Percentiles rank a stretch among this genome's conserved stretches.
Conservation (phyloP, 2,329 filamentous ascomycete species). For the Phialophora macrospora region DNA sequence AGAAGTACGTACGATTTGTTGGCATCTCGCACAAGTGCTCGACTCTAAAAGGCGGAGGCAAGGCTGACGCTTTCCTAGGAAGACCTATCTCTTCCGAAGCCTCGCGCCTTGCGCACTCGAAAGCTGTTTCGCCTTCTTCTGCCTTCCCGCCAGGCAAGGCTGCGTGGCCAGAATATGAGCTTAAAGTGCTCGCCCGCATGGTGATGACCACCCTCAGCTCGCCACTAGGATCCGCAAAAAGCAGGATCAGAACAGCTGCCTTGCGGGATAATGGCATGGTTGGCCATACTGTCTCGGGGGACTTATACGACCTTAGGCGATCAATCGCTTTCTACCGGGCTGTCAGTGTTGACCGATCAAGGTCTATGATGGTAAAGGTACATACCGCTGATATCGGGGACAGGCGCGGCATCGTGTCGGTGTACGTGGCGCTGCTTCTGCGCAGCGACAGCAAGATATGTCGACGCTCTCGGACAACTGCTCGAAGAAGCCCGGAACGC, state of each 20-base stretch:
- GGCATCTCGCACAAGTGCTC: slow-evolving; percentile 88
- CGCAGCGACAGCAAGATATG: slow-evolving; percentile 3
- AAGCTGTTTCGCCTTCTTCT: slow-evolving; percentile 58
- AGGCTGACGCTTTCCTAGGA: slow-evolving; percentile 62
- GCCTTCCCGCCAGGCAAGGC: slow-evolving; percentile 82
- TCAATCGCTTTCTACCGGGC: slow-evolving; percentile 56
- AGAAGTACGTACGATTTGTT: slow-evolving; percentile 58
- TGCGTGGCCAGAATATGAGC: slow-evolving; percentile 77
- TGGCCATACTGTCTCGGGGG: slow-evolving; percentile 63
- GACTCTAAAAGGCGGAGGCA: slow-evolving; percentile 78
- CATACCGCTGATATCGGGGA: slow-evolving; percentile 33
- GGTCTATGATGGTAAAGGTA: not conserved
- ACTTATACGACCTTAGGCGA: slow-evolving; percentile 60
- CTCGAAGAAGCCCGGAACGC: slow-evolving; percentile 17
- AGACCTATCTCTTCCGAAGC: slow-evolving; percentile 93
- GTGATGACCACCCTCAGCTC: slow-evolving; percentile 72
- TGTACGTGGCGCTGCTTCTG: slow-evolving; percentile 25
- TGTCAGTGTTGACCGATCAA: not conserved
- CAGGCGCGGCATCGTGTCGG: slow-evolving; percentile 34
- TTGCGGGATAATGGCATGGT: slow-evolving; percentile 66
- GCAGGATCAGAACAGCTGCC: slow-evolving; percentile 83
- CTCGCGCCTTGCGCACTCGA: slow-evolving; percentile 85
- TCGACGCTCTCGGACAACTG: not conserved
- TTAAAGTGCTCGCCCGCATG: slow-evolving; percentile 63
- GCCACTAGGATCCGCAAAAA: slow-evolving; percentile 82